Percentiles rank a stretch among this genome's conserved stretches.
phyloP scores from a whole-genome alignment of 768 basidiomycete species.

The Hericium coralloides region DNA sequence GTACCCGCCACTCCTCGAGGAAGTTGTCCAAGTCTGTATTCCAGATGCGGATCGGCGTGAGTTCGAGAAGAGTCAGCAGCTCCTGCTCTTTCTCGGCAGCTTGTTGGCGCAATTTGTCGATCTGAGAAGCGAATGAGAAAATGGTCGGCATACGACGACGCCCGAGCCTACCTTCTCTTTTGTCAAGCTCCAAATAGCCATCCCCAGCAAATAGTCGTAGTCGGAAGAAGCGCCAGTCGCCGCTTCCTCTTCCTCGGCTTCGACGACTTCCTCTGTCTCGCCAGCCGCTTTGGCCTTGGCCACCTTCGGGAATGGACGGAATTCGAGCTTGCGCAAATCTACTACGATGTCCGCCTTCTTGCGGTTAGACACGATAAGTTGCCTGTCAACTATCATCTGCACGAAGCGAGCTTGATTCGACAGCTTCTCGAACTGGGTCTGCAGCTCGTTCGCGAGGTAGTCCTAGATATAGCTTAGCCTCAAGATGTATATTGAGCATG shows the following conservation, averaged over 20 bases:
- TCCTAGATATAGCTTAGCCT: constrained; percentile 44
- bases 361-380: constrained; percentile 77
- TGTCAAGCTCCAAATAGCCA: constrained; percentile 94
- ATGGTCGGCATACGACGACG: neutral
- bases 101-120: constrained; percentile 75
- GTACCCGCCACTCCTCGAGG: constrained; percentile 75
- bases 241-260: constrained; percentile 43
- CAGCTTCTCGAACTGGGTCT: constrained; percentile 71
- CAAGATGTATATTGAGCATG: neutral
- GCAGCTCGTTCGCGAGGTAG: constrained; percentile 73
- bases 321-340: constrained; percentile 76
- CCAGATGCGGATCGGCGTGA: constrained; percentile 81
- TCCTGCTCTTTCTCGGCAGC: constrained; percentile 78
- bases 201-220: constrained; percentile 89
- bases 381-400: constrained; percentile 85
- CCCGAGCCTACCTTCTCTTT: constrained; percentile 62
- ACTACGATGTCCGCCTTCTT: constrained; percentile 80
- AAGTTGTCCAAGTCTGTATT: constrained; percentile 82
- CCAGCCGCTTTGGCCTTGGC: constrained; percentile 56
- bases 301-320: constrained; percentile 87
- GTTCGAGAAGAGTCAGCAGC: constrained; percentile 65
- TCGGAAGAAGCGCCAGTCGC: constrained; percentile 43
- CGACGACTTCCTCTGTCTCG: constrained; percentile 51
- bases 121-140: constrained; percentile 35
- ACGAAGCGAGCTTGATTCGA: constrained; percentile 96